phyloP scores from a whole-genome alignment of 108 stramenopile species.

The Aurantiochytrium sp. region DNA sequence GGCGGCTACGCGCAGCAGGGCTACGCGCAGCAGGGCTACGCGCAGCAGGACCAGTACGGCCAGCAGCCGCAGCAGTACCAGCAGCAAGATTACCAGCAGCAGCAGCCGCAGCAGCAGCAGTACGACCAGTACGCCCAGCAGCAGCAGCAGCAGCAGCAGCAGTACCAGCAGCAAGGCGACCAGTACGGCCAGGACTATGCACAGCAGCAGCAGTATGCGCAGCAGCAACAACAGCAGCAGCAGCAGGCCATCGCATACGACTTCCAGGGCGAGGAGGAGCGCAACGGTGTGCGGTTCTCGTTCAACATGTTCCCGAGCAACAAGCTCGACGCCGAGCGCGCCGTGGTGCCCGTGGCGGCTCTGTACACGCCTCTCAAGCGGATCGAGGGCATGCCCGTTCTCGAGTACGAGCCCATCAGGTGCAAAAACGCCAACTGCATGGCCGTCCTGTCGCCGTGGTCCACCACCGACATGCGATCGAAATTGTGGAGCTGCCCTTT shows the following conservation, averaged over 20 bases:
- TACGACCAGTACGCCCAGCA: not conserved
- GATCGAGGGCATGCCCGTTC: slow-evolving; percentile 66
- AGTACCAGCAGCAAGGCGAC: not conserved
- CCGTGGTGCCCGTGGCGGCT: slow-evolving; percentile 91
- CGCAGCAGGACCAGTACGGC: not conserved
- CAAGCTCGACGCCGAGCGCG: slow-evolving; percentile 88
- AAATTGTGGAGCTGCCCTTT: slow-evolving; percentile 98
- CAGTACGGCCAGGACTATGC: not conserved
- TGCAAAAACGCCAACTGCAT: slow-evolving; percentile 82
- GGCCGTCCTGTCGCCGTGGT: slow-evolving; percentile 94
- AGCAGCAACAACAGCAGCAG: slow-evolving; percentile 29
- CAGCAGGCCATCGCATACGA: slow-evolving; percentile 6
- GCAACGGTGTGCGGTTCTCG: slow-evolving; percentile 80
- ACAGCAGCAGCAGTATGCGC: not conserved
- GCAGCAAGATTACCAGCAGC: not conserved
- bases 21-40: not conserved
- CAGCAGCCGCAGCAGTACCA: not conserved
- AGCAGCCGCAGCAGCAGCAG: not conserved
- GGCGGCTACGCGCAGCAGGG: too few relatives aligned
- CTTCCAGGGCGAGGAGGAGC: slow-evolving; percentile 46
- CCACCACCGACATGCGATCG: slow-evolving; percentile 61
- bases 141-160: slow-evolving; percentile 25
- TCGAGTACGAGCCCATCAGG: slow-evolving; percentile 95
- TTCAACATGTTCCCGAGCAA: slow-evolving; percentile 94
- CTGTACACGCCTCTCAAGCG: slow-evolving; percentile 93